Conservation (phyloP, 2,329 filamentous ascomycete species). For the Ceratocystiopsis sp. region DNA sequence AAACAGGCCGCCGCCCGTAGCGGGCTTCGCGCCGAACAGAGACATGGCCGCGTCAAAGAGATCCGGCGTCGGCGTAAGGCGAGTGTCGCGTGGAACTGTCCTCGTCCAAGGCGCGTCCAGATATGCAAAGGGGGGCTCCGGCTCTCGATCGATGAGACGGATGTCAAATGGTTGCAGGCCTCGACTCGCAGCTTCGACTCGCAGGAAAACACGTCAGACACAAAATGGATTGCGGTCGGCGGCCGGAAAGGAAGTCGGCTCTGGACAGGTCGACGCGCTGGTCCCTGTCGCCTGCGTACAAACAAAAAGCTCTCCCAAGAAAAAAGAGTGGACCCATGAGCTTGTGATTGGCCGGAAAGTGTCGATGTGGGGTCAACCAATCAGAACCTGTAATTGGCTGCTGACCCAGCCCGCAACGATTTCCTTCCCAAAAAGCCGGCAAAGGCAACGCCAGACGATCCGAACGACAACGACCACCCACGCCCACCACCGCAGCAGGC, state of each 20-base stretch:
- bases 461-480: slow-evolving; percentile 14
- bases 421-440: too few relatives aligned
- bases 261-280: not conserved
- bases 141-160: too few relatives aligned
- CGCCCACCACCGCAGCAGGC: too few relatives aligned
- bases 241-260: not conserved
- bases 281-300: not conserved
- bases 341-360: slow-evolving; percentile 8
- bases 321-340: not conserved
- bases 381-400: slow-evolving; percentile 9
- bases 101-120: too few relatives aligned
- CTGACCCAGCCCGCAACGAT: slow-evolving; percentile 7
- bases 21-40: slow-evolving; percentile 9
- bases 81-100: too few relatives aligned
- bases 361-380: slow-evolving; percentile 7
- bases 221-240: too few relatives aligned
- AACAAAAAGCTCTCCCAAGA: slow-evolving; percentile 1
- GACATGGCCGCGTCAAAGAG: slow-evolving; percentile 6
- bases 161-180: too few relatives aligned
- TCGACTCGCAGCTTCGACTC: too few relatives aligned
- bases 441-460: too few relatives aligned
- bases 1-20: slow-evolving; percentile 3
- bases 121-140: too few relatives aligned
- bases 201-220: too few relatives aligned
- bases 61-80: too few relatives aligned